A percentile compares a stretch with the other conserved stretches of the same genome.
phyloP scores from a whole-genome alignment of 306 rosid species.

The Crataegus laevigata region DNA sequence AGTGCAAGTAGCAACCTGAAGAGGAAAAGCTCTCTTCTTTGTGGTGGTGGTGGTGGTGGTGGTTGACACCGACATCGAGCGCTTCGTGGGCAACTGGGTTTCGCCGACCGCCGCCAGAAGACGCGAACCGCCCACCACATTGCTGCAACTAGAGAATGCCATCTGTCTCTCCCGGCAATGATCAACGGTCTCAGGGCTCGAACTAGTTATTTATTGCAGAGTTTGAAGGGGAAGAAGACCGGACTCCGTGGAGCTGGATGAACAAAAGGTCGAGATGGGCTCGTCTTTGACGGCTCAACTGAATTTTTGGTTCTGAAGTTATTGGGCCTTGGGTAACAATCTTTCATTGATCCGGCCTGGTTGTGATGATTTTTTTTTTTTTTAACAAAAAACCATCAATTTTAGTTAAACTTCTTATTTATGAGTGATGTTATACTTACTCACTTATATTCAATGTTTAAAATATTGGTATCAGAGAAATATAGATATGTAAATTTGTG shows the following conservation, averaged over 20 bases:
- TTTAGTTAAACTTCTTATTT: too few species aligned
- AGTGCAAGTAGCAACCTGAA: slow-evolving; percentile 9
- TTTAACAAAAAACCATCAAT: too few species aligned
- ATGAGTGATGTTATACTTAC: too few species aligned
- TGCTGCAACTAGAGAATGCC: slow-evolving; percentile 13
- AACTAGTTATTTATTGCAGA: not conserved
- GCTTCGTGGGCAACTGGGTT: not conserved
- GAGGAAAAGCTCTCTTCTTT: slow-evolving; percentile 4
- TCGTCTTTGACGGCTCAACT: not conserved
- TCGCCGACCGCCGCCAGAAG: not conserved
- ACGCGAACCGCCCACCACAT: slow-evolving; percentile 2
- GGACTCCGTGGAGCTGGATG: too few species aligned
- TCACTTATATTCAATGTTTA: too few species aligned
- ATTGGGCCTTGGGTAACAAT: too few species aligned
- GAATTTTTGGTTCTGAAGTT: not conserved
- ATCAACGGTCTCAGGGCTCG: not conserved
- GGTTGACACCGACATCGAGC: not conserved
- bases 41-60: not conserved
- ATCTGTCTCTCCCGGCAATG: slow-evolving; percentile 6
- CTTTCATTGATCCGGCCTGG: too few species aligned
- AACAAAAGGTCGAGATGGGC: too few species aligned
- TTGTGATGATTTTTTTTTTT: too few species aligned
- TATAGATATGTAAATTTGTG: too few species aligned
- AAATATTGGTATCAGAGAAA: too few species aligned
- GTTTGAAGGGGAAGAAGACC: not conserved